These are phyloP conservation scores for Megacollybia marginata DNA, from an alignment of 768 basidiomycete genomes.

Conservation along the genomic window DNA sequence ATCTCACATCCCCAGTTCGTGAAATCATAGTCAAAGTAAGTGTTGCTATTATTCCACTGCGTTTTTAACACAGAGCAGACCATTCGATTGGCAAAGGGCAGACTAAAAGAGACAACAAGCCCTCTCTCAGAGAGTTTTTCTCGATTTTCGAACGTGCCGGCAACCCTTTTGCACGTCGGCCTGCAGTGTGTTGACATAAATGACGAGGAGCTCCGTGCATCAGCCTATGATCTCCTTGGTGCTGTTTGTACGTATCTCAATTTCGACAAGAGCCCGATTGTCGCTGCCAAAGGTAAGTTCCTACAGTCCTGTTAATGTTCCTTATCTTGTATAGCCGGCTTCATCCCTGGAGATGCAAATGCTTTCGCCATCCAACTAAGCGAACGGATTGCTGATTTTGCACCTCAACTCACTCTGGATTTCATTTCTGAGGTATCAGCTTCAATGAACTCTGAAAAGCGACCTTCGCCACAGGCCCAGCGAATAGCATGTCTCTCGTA, in stretches of 20 bases:
- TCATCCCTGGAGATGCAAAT: slow-evolving; percentile 59
- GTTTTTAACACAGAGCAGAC: slow-evolving; percentile 30
- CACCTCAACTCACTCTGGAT: slow-evolving; percentile 82
- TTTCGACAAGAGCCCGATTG: slow-evolving; percentile 64
- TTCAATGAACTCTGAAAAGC: slow-evolving; percentile 42
- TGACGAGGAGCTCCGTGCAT: slow-evolving; percentile 71
- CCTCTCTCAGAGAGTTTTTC: slow-evolving; percentile 59
- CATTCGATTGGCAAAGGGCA: slow-evolving; percentile 70
- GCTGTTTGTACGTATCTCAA: slow-evolving; percentile 73
- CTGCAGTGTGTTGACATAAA: slow-evolving; percentile 69
- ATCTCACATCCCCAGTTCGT: slow-evolving; percentile 64
- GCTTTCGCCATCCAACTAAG: slow-evolving; percentile 61
- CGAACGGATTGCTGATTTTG: slow-evolving; percentile 61
- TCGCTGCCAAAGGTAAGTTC: slow-evolving; percentile 59
- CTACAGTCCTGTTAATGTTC: background rate
- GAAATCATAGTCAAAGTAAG: slow-evolving; percentile 70
- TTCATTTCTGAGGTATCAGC: slow-evolving; percentile 81
- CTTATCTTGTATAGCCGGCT: slow-evolving; percentile 34
- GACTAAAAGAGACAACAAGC: slow-evolving; percentile 47
- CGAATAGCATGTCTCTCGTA: slow-evolving; percentile 74
- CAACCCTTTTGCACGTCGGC: slow-evolving; percentile 80
- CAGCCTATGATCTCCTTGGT: slow-evolving; percentile 74
- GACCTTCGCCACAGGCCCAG: slow-evolving; percentile 31
- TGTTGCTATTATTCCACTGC: background rate
- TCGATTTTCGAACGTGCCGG: slow-evolving; percentile 77